Conservation (phyloP, 768 basidiomycete species). For the Phanerodontia chrysosporium region DNA sequence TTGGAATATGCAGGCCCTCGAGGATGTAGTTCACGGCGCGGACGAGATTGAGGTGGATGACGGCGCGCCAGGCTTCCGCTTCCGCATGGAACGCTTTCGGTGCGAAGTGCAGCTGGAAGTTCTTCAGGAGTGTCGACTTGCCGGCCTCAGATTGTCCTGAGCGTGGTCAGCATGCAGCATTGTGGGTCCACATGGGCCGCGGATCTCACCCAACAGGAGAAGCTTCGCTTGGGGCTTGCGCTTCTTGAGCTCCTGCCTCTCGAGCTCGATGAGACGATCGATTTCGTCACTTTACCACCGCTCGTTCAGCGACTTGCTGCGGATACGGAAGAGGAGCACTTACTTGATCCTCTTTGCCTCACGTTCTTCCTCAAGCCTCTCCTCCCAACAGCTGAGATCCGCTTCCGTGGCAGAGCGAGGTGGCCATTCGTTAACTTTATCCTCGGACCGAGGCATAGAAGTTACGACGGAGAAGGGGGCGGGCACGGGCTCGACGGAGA, state of each 20-base stretch:
- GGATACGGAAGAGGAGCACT: background rate
- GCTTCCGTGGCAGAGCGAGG: background rate
- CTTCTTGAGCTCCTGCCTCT: constrained; percentile 27
- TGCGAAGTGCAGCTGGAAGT: constrained; percentile 58
- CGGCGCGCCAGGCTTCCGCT: constrained; percentile 56
- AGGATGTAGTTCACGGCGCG: constrained; percentile 45
- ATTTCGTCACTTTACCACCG: constrained; percentile 11
- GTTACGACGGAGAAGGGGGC: background rate
- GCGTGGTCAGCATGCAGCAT: background rate
- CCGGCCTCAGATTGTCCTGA: constrained; percentile 66
- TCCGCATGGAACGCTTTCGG: constrained; percentile 57
- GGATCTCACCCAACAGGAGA: constrained; percentile 49
- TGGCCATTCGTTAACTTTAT: constrained; percentile 6
- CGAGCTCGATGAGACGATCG: constrained; percentile 15
- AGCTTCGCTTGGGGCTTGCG: constrained; percentile 41
- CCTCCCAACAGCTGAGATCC: background rate
- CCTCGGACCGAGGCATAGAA: constrained; percentile 2
- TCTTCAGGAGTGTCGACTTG: constrained; percentile 64
- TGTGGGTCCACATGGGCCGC: background rate
- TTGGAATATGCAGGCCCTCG: constrained; percentile 31
- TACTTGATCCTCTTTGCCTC: constrained; percentile 14
- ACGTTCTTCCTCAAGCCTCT: constrained; percentile 6
- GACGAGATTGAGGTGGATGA: constrained; percentile 67
- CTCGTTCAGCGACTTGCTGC: background rate
- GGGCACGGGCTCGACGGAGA: background rate